Evolutionary conservation across 2,329 filamentous ascomycete genomes (phyloP).

Genomic region (Aspergillus versicolor): DNA sequence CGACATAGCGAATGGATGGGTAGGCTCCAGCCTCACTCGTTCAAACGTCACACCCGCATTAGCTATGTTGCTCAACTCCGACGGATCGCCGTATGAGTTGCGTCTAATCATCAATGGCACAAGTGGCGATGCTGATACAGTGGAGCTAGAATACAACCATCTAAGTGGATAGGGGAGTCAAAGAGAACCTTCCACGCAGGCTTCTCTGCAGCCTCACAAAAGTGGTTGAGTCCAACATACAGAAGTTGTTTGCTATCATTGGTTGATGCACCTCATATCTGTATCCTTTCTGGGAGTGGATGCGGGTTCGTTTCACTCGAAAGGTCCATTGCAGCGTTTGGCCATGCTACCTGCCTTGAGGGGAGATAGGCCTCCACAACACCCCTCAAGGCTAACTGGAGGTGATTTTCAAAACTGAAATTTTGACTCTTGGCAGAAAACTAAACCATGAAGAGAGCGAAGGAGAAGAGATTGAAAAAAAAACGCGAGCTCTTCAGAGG

Average conservation of each 20-base stretch:
- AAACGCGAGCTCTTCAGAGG: background rate
- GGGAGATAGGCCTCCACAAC: background rate
- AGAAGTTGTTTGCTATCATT: background rate
- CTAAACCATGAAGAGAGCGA: background rate
- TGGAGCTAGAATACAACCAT: background rate
- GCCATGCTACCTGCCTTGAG: constrained; percentile 8
- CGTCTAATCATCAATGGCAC: background rate
- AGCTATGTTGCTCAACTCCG: constrained; percentile 12
- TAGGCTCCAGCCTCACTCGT: constrained; percentile 15
- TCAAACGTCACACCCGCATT: constrained; percentile 16
- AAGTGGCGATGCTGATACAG: constrained; percentile 11
- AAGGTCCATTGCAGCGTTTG: background rate
- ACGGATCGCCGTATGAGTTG: constrained; percentile 17
- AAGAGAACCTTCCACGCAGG: constrained; percentile 33
- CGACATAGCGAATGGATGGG: constrained; percentile 13
- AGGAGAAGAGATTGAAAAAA: constrained; percentile 1
- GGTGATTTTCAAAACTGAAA: background rate
- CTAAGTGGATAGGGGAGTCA: constrained; percentile 11
- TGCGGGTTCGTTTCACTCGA: background rate
- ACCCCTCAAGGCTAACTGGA: constrained; percentile 1
- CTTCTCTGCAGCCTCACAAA: constrained; percentile 30
- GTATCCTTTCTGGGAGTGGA: background rate
- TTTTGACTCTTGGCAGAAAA: background rate
- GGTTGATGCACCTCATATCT: background rate
- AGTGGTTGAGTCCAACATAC: constrained; percentile 1